Percentiles rank a stretch among this genome's conserved stretches.
Conservation (phyloP, 208 protist species). For the Willaertia magna region DNA sequence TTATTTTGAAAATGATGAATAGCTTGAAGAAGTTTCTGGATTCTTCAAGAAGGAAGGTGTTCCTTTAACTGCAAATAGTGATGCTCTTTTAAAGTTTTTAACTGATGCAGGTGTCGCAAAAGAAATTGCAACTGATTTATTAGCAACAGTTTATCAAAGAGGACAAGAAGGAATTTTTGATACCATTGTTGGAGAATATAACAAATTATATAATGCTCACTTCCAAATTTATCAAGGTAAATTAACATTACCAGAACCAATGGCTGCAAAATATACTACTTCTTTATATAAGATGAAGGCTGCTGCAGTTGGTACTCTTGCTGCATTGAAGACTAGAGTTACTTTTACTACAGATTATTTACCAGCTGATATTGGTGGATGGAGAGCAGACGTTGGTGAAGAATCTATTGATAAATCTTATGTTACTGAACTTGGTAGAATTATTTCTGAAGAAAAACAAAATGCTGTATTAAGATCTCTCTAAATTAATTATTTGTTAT, state of each 20-base stretch:
- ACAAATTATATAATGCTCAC: not conserved
- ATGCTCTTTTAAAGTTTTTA: not conserved
- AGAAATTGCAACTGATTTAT: not conserved
- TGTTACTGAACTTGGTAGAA: not conserved
- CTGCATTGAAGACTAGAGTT: not conserved
- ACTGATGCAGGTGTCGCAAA: not conserved
- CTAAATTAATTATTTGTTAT: too few relatives aligned
- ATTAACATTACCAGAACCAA: not conserved
- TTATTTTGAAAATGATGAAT: not conserved
- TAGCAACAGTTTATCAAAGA: not conserved
- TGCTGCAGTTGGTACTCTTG: not conserved
- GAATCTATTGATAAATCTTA: not conserved
- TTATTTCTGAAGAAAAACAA: not conserved
- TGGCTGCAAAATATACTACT: not conserved
- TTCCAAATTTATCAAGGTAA: not conserved
- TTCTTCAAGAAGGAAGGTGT: not conserved
- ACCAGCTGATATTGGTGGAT: not conserved
- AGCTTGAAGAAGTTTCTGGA: not conserved
- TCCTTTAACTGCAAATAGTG: not conserved
- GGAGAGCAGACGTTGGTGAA: not conserved
- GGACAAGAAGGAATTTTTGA: not conserved
- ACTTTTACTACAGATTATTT: not conserved
- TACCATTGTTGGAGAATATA: not conserved
- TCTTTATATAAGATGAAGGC: not conserved
- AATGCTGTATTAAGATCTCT: not conserved